These are phyloP conservation scores for Schoenoplectus triqueter DNA, from an alignment of 202 grass and related monocot species.

Conservation along the genomic window DNA sequence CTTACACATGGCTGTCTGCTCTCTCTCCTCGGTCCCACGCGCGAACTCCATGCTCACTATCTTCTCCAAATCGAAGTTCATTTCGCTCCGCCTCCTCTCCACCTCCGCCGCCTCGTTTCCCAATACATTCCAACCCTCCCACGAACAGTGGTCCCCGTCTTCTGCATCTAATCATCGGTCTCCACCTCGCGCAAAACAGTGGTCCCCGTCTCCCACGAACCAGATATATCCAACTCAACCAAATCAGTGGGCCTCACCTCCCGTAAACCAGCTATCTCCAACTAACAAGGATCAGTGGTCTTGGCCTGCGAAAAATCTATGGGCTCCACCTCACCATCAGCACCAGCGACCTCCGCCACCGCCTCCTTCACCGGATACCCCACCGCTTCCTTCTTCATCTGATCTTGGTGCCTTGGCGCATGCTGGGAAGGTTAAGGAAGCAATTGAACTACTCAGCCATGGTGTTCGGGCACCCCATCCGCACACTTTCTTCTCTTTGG, in stretches of 20 bases:
- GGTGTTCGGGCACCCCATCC: conserved; percentile 59
- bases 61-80: background rate
- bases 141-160: background rate
- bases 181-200: background rate
- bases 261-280: conserved; percentile 2
- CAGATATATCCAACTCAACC: background rate
- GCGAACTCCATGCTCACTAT: conserved; percentile 9
- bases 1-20: conserved; percentile 20
- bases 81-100: conserved; percentile 35
- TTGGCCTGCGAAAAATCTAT: conserved; percentile 18
- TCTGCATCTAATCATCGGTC: conserved; percentile 32
- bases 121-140: conserved; percentile 27
- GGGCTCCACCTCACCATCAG: conserved; percentile 34
- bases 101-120: conserved; percentile 28
- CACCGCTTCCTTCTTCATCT: conserved; percentile 46
- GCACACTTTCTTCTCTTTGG: conserved; percentile 60
- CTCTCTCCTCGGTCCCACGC: conserved; percentile 6
- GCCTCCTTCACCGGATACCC: background rate
- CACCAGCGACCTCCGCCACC: conserved; percentile 31
- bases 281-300: conserved; percentile 20
- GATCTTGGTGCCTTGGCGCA: conserved; percentile 60
- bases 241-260: background rate
- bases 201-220: conserved; percentile 26
- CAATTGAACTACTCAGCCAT: conserved; percentile 69
- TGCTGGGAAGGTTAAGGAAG: conserved; percentile 83